Base-by-base conservation (phyloP, 148 eudicot genomes). In the Spergularia marina region DNA sequence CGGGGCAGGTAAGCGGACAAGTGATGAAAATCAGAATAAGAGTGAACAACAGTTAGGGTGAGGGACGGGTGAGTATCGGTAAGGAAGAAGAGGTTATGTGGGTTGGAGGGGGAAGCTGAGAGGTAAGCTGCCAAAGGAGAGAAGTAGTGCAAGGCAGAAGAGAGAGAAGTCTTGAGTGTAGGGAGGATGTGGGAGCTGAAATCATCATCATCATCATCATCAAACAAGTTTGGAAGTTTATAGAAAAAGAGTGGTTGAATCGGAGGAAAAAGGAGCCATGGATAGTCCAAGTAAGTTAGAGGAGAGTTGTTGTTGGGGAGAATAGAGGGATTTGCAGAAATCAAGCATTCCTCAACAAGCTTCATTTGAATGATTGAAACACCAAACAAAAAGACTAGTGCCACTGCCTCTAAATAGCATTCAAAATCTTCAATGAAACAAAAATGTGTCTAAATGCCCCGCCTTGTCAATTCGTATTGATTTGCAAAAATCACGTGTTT, bases 241-340 rank as follows among this genome's bases (percentile, higher is more conserved):
- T 77, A 91, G 79, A 91, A 91, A 74, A 88, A 83, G 60, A 91
- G 88, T 8, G 85, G 83, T 17, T 83, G 85, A 25, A 72, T 25
- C 4, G 91, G 88, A 73, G 85, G 80, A 73, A 84, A 81, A 8
- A 76, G 68, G 10, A 88, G 80, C 88, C 88, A 91, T 7, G 85
- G 82, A 25, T 89, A 78, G 82, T 91, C 96, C 58, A 83, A 76
- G 65, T 80, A 84, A 4, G 84, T 74, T 20, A 89, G 82, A 4
- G 90, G 87, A 21, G 65, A 57, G 0, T 61, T 12, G 0, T 61
- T 12, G n/a, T 64, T 30, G 70, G 72, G 16, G 57, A 75, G 4
- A 62, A 70, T n/a, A 59, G n/a, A 10, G 57, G 68, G 11, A 44
- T 63, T 67, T 17, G 41, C 53, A 12, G 82, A 77, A 64, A 83